Conservation (phyloP, 441 rosid species). For the Erodium texanum region DNA sequence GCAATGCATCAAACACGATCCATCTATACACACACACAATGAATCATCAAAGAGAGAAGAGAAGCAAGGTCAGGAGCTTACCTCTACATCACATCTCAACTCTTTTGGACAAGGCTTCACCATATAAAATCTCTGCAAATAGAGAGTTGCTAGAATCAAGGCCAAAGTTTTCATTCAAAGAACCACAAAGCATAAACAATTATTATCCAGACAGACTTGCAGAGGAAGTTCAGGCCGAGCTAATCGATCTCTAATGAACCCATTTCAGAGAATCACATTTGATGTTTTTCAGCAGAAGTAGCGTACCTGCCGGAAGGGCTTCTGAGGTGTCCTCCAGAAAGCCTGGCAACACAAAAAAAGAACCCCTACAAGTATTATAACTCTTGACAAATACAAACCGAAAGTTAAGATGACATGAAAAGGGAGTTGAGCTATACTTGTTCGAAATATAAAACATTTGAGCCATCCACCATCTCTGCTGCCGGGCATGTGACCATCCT, state of each 20-base stretch:
- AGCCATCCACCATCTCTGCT: conserved; percentile 86
- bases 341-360: conserved; percentile 35
- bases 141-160: conserved; percentile 16
- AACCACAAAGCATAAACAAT: neutral
- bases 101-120: conserved; percentile 94
- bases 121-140: conserved; percentile 69
- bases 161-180: conserved; percentile 6
- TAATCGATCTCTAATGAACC: neutral
- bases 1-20: neutral
- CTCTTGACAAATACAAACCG: neutral
- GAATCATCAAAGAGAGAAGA: neutral
- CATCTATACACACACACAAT: neutral
- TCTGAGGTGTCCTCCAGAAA: conserved; percentile 88
- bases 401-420: conserved; percentile 6
- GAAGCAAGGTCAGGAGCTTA: conserved; percentile 25
- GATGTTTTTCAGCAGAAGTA: neutral
- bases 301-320: conserved; percentile 84
- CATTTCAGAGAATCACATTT: conserved; percentile 4
- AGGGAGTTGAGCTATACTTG: conserved; percentile 33
- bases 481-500: conserved; percentile 78
- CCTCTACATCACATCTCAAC: conserved; percentile 90
- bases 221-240: neutral
- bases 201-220: neutral
- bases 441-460: conserved; percentile 67
- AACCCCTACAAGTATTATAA: neutral